These are phyloP conservation scores for Rhizopus stolonifer DNA, from an alignment of 371 early-diverging fungal genomes.

Conservation along the genomic window DNA sequence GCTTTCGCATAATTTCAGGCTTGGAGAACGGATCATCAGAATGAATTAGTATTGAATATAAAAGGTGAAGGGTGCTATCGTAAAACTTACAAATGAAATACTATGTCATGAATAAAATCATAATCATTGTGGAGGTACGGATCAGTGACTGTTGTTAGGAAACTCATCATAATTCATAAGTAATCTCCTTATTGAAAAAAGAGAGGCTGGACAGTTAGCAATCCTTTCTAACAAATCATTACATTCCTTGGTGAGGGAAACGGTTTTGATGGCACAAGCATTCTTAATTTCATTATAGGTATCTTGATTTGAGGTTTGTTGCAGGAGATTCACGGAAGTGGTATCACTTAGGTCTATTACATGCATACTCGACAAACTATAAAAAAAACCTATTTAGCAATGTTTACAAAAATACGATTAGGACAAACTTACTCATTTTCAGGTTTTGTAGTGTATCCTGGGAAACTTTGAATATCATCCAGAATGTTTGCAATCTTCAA, in stretches of 20 bases:
- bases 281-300: slow-evolving; percentile 8
- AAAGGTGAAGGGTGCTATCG: slow-evolving; percentile 11
- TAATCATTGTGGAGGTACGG: slow-evolving; percentile 13
- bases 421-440: slow-evolving; percentile 12
- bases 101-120: slow-evolving; percentile 10
- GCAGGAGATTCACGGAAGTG: slow-evolving; percentile 2
- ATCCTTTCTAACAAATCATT: slow-evolving; percentile 8
- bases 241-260: slow-evolving; percentile 10
- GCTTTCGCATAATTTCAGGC: slow-evolving; percentile 17
- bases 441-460: not conserved
- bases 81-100: slow-evolving; percentile 17
- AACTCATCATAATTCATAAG: slow-evolving; percentile 15
- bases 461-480: slow-evolving; percentile 2
- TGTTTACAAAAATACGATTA: slow-evolving; percentile 9
- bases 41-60: slow-evolving; percentile 12
- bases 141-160: slow-evolving; percentile 4
- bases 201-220: slow-evolving; percentile 6
- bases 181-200: slow-evolving; percentile 8
- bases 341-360: slow-evolving; percentile 11
- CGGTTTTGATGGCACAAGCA: slow-evolving; percentile 5
- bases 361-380: slow-evolving; percentile 11
- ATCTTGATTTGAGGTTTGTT: slow-evolving; percentile 4
- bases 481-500: not conserved
- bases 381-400: slow-evolving; percentile 10
- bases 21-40: slow-evolving; percentile 14